Evolutionary conservation across 805 yeast species (phyloP).

Genomic region (Candida cerambycidarum): DNA sequence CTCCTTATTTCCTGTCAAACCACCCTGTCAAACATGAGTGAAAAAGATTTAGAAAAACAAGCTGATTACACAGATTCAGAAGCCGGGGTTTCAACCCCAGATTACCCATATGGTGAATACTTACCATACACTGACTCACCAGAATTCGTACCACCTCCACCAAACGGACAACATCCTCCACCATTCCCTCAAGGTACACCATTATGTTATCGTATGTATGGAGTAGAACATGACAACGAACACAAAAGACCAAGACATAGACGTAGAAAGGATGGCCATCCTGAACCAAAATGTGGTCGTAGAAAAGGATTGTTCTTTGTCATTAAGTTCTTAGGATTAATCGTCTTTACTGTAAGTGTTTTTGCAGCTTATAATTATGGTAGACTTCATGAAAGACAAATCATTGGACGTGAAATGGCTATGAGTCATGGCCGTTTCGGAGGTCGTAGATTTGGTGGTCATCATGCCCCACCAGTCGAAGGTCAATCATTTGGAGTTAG

Average conservation of each 20-base stretch:
- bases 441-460: not conserved
- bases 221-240: no score
- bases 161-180: not conserved
- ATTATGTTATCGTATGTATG: not conserved
- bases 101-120: conserved; percentile 1
- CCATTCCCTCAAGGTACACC: conserved; percentile 2
- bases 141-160: not conserved
- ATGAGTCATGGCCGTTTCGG: conserved; percentile 2
- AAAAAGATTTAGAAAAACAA: conserved; percentile 8
- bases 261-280: not conserved
- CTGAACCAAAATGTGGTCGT: not conserved
- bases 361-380: conserved; percentile 8
- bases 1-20: not conserved
- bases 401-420: not conserved
- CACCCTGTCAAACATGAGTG: not conserved
- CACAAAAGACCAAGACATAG: not conserved
- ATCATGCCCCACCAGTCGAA: not conserved
- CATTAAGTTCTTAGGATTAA: not conserved
- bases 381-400: conserved; percentile 10
- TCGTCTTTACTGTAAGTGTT: not conserved
- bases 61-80: conserved; percentile 1
- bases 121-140: not conserved
- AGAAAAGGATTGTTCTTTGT: conserved; percentile 1
- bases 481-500: not conserved
- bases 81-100: conserved; percentile 2